These are phyloP conservation scores for Nectriaceae sp. DNA, from an alignment of 2,329 filamentous ascomycete genomes.

Conservation along the genomic window DNA sequence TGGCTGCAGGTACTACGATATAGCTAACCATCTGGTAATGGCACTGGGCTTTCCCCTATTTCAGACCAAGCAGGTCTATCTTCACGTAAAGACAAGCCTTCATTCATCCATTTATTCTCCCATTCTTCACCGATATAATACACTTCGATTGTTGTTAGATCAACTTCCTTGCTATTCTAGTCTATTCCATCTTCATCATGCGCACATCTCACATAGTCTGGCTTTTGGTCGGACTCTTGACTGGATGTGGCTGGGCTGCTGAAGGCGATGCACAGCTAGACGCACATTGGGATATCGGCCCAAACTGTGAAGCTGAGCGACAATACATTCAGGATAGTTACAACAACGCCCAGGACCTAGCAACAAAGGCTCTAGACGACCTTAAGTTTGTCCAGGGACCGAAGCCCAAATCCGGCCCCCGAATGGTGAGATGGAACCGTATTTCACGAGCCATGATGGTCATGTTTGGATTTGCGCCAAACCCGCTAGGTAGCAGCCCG, in stretches of 20 bases:
- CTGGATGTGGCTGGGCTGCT: background rate
- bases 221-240: background rate
- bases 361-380: background rate
- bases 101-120: too few species aligned
- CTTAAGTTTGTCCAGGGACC: background rate
- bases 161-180: too few species aligned
- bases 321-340: background rate
- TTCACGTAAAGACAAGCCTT: too few species aligned
- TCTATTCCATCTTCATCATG: conserved; percentile 1
- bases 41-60: too few species aligned
- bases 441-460: background rate
- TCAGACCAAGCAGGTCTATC: too few species aligned
- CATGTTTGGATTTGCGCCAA: background rate
- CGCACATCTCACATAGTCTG: too few species aligned
- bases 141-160: too few species aligned
- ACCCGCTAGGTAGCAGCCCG: too few species aligned
- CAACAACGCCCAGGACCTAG: background rate
- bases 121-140: too few species aligned
- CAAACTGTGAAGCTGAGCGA: background rate
- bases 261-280: too few species aligned
- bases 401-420: background rate
- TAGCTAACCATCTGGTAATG: too few species aligned
- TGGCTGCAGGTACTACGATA: too few species aligned
- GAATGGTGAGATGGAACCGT: background rate
- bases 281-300: background rate